Conservation (phyloP, 306 rosid species). For the Sphenostylis stenocarpa region DNA sequence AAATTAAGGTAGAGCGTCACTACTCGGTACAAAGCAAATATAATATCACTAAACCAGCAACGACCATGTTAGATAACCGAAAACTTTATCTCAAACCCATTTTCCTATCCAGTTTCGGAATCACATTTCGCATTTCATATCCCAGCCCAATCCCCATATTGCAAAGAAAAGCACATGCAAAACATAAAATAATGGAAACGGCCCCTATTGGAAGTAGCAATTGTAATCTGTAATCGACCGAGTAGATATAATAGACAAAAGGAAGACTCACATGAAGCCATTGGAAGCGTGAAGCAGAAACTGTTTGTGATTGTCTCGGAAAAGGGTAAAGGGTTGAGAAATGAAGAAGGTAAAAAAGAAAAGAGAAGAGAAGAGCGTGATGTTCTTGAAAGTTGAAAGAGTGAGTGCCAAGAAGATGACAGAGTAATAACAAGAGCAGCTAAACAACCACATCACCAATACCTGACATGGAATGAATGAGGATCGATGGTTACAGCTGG, state of each 20-base stretch:
- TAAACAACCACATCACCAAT: background rate
- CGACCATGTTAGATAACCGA: background rate
- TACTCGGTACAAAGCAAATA: background rate
- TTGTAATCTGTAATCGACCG: background rate
- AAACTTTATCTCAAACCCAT: background rate
- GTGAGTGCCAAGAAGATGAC: background rate
- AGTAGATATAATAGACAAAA: background rate
- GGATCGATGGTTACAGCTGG: slow-evolving; percentile 1
- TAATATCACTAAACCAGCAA: slow-evolving; percentile 5
- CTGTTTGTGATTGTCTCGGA: background rate
- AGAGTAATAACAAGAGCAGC: background rate
- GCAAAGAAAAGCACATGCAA: slow-evolving; percentile 23
- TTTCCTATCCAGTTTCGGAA: background rate
- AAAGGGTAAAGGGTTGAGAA: slow-evolving; percentile 5
- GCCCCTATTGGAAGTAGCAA: background rate
- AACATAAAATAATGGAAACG: background rate
- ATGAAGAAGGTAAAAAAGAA: background rate
- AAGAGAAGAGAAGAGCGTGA: background rate
- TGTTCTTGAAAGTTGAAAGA: background rate
- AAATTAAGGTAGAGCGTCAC: background rate
- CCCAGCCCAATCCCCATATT: background rate
- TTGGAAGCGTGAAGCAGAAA: slow-evolving; percentile 26
- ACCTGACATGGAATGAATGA: background rate
- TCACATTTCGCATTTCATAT: background rate
- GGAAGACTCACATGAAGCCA: slow-evolving; percentile 73